Base-by-base conservation (phyloP, 2,329 filamentous ascomycete genomes). In the Diplodia seriata region DNA sequence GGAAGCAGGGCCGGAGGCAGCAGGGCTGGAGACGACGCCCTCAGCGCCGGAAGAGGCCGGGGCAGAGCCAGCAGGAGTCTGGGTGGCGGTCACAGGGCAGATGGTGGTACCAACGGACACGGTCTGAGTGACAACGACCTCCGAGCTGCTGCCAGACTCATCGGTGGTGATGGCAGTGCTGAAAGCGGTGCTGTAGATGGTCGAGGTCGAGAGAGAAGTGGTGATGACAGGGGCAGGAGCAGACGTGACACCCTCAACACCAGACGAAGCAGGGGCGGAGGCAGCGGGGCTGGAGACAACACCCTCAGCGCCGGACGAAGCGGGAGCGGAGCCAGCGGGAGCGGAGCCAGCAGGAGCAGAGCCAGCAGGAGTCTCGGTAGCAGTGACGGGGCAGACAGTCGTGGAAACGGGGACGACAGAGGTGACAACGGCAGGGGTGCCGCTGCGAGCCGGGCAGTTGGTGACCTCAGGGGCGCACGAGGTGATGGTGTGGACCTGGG, bases 21-120 rank as follows among this genome's bases (percentile, higher is more conserved):
- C 59, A 33, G 64, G 47, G 4, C 18, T 14, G 15, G 59, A 9
- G 2, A 11, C 40, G 8, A 33, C 31, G 31, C 31, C 31, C 31
- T 33, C 31, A 8, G 31, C 31, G 6, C 31, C 31, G 31, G 31
- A 33, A 9, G 31, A 33, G 31, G 40, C 56, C 47, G 49, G 43
- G 31, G n/a, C 43, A 12, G 55, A 62, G 6, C 2, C 29, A 23
- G n/a, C 55, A 50, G 53, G 38, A 6, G 64, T 66, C 64, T 66
- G 18, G 5, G 64, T 66, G 18, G 63, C 64, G 14, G 64, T 57
- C 40, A 68, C 36, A 23, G 66, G 63, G 59, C 67, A 43, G 49
- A 38, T 55, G 23, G 62, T 65, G 18, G 62, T 65, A 86, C 85
- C 75, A 87, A 84, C 38, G 81, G 62, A 54, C 8, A 65, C 33